Evolutionary conservation across 441 rosid genomes (phyloP).

Genomic region (Populus hybrid): DNA sequence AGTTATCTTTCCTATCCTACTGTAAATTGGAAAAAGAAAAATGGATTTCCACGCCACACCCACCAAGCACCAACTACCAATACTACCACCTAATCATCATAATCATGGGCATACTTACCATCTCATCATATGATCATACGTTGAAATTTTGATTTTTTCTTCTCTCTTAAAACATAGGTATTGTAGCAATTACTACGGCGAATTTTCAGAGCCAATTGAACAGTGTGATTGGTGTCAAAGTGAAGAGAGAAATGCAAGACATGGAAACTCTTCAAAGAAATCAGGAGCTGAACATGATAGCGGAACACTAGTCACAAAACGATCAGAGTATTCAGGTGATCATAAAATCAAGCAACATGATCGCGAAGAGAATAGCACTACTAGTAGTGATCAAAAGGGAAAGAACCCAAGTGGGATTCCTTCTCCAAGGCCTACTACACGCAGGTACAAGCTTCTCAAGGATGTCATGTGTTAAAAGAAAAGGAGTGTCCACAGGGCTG

Average conservation of each 20-base stretch:
- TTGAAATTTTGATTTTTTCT: neutral
- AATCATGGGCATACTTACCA: neutral
- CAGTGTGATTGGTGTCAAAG: conserved; percentile 90
- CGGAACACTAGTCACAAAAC: conserved; percentile 38
- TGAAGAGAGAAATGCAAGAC: conserved; percentile 47
- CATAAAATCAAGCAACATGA: conserved; percentile 52
- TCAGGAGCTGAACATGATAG: conserved; percentile 27
- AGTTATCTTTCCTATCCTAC: neutral
- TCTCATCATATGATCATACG: neutral
- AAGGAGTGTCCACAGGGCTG: too few relatives aligned
- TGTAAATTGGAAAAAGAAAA: neutral
- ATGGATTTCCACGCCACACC: neutral
- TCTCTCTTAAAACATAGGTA: conserved; percentile 40
- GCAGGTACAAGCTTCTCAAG: conserved; percentile 99
- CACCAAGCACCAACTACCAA: conserved; percentile 8
- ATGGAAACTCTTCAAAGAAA: conserved; percentile 59
- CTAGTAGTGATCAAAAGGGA: conserved; percentile 33
- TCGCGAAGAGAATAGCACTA: conserved; percentile 37
- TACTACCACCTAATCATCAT: neutral
- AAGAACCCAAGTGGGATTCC: conserved; percentile 52
- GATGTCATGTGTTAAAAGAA: conserved; percentile 76
- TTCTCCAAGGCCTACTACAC: conserved; percentile 71
- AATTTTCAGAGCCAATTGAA: conserved; percentile 55
- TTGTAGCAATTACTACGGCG: conserved; percentile 82
- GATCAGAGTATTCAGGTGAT: conserved; percentile 61